Base-by-base conservation (phyloP, 495 filamentous ascomycete species). In the Tetracladium setigerum region DNA sequence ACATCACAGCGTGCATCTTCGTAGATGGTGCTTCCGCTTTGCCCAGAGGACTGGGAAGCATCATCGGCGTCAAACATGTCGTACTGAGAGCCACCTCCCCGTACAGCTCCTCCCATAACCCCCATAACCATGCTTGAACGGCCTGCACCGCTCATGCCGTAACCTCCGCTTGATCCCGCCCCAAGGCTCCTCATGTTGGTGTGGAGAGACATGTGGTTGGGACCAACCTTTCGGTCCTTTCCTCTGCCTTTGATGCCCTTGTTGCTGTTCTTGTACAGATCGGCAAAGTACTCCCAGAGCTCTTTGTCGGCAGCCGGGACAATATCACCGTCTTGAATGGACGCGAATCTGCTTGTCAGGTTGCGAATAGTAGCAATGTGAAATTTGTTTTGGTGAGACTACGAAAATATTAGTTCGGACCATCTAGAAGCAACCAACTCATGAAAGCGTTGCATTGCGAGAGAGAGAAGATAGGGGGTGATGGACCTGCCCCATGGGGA, bases 351-450 rank as follows among this genome's bases (percentile, higher is more conserved):
- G 24, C 69, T 47, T 4, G 86, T 94, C 38, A 95, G 67, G n/a
- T 75, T 65, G 31, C 75, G 74, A 22, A 97, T 72, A 1, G 86
- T 84, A 7, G 74, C 61, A 17, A 77, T 70, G 61, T 97, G 91
- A 59, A 92, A 97, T 52, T 86, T 88, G 64, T 97, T 96, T 62
- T 95, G 90, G 61, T 97, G 91, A 16, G 82, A 89, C 89, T 95
- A 50, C 48, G 13, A 24, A 24, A 27, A 19, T 11, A 14, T 46
- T 17, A 54, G 34, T 41, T 12, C 13, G 41, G 30, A 43, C 18
- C 34, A 38, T 34, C 37, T 24, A 18, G 13, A 43, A 47, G 18
- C 24, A 44, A 43, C 16, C 31, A 37, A 32, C 34, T 50, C 38
- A 35, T 4, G 12, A 43, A 38, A 30, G 31, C 10, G 37, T 30